These are phyloP conservation scores for Aureobasidium lini DNA, from an alignment of 2,329 filamentous ascomycete genomes.

Conservation along the genomic window DNA sequence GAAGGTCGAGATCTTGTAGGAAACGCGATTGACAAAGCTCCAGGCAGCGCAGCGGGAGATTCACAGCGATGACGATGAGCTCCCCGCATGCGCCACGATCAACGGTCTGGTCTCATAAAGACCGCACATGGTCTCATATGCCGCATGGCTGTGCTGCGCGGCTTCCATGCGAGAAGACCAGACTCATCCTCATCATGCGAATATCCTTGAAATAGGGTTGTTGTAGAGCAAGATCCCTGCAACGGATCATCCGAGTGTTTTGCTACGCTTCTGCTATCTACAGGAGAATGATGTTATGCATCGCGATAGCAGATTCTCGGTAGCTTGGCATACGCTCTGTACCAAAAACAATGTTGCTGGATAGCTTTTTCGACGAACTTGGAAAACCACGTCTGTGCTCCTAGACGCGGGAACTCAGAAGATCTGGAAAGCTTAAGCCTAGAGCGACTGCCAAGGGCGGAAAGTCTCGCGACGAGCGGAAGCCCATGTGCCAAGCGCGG, in stretches of 20 bases:
- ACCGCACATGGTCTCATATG: neutral
- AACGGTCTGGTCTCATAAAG: neutral
- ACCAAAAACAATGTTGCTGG: neutral
- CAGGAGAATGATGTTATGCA: neutral
- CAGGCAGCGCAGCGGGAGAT: slow-evolving; percentile 2
- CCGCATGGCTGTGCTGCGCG: neutral
- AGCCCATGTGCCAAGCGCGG: neutral
- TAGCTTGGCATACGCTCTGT: neutral
- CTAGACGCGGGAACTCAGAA: neutral
- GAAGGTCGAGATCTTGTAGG: slow-evolving; percentile 10
- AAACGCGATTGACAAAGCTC: neutral
- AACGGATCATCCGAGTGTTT: no score
- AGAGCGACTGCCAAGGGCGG: neutral
- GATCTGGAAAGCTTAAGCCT: neutral
- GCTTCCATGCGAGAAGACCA: no score
- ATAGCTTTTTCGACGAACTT: neutral
- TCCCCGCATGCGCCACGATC: neutral
- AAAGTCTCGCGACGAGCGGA: neutral
- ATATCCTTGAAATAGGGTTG: no score
- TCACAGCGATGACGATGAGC: neutral
- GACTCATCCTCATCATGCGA: neutral
- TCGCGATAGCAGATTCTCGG: neutral
- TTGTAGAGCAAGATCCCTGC: no score
- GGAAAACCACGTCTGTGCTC: neutral
- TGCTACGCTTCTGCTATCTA: no score